Base-by-base conservation (phyloP, 495 filamentous ascomycete genomes). In the Viridothelium virens region DNA sequence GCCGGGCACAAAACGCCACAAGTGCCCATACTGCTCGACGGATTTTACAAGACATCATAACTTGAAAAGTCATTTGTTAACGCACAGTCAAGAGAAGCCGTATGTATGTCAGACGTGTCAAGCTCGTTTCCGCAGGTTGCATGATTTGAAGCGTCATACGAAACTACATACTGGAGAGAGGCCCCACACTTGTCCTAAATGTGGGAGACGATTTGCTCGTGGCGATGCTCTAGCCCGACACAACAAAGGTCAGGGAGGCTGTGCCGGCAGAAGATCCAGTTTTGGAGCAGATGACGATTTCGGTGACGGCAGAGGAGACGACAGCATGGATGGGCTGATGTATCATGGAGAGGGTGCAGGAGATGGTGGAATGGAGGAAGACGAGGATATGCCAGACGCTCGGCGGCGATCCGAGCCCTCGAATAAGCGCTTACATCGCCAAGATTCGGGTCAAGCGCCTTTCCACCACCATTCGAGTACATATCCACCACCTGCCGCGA, bases 11-110 rank as follows among this genome's bases (percentile, higher is more conserved):
- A 96, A 95, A 76, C 94, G 94, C 70, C 93, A 99, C 77, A 95
- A 92, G 67, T 99, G 94, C 72, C 91, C 89, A 2, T 96, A 96
- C 76, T 99, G 94, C 79, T 82, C 90, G 3, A 96, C 95, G 7
- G 93, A 95, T 71, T 99, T 99, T 71, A 99, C 94, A 10, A 84
- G 94, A 10, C 95, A 97, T 73, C 94, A 99, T 74, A 99, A 99
- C 69, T 84, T 99, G n/a, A 99, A 99, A 76, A 96, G 91, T 68
- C 94, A 99, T 79, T 84, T 99, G 41, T 84, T 99, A 66, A 99
- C 94, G 0, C 94, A 99, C 73, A 96, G 93, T 70, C 94, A 99
- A 77, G 95, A 97, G 76, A 99, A 99, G 74, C 94, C 94, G 0
- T 99, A 91, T 72, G 84, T 91, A 33, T 99, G 94, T 72, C 84